Evolutionary conservation across 192 early-diverging fungal species (phyloP).

Genomic region (Chytriomyces sp.): DNA sequence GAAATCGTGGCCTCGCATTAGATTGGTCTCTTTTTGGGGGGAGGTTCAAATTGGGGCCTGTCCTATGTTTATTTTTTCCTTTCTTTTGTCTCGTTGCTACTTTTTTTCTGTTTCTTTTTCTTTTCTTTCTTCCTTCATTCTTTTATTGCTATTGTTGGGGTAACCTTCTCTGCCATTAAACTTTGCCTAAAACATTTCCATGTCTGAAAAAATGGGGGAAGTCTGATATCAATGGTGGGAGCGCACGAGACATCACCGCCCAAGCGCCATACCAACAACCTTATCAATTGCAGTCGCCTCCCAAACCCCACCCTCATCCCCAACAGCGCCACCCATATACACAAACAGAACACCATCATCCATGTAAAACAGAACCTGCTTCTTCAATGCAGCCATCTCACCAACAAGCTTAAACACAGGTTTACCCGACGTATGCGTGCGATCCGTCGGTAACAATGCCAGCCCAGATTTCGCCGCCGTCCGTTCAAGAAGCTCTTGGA

Average conservation of each 20-base stretch:
- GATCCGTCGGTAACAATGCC: constrained; percentile 58
- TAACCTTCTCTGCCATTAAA: neutral
- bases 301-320: constrained; percentile 57
- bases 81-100: neutral
- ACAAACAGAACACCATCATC: constrained; percentile 71
- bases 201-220: too few relatives aligned
- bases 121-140: neutral
- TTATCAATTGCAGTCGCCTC: constrained; percentile 62
- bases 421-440: constrained; percentile 60
- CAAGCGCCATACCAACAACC: constrained; percentile 47
- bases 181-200: too few relatives aligned
- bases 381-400: constrained; percentile 26
- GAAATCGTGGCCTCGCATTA: neutral
- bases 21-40: too few relatives aligned
- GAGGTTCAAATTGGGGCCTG: neutral
- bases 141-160: neutral
- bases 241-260: neutral
- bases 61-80: neutral
- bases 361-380: constrained; percentile 61
- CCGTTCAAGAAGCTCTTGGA: constrained; percentile 65
- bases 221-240: too few relatives aligned
- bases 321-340: constrained; percentile 26
- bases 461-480: constrained; percentile 59
- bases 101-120: neutral
- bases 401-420: constrained; percentile 62